phyloP scores from a whole-genome alignment of 2,329 filamentous ascomycete species.

The Colletotrichum sp. region DNA sequence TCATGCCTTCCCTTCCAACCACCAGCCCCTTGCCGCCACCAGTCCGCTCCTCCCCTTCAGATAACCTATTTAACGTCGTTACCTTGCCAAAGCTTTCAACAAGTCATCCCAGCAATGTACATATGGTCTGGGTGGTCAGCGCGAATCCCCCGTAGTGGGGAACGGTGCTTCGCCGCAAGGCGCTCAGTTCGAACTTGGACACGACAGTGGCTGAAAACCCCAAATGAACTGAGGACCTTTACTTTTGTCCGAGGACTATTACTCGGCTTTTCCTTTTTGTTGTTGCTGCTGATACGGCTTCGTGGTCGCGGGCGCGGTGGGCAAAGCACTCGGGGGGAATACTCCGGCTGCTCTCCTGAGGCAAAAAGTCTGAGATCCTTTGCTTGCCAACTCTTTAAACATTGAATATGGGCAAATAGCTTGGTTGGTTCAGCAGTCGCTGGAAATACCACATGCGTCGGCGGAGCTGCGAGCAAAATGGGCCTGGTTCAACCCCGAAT shows the following conservation, averaged over 20 bases:
- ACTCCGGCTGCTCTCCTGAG: neutral
- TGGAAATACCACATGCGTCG: neutral
- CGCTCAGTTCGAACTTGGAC: neutral
- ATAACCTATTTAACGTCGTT: neutral
- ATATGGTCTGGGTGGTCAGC: neutral
- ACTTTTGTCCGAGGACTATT: neutral
- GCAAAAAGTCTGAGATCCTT: neutral
- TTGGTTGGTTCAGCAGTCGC: neutral
- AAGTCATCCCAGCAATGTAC: neutral
- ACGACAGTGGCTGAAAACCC: neutral
- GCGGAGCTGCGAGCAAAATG: neutral
- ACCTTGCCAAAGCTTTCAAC: neutral
- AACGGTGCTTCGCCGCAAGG: neutral
- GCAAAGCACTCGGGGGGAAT: neutral
- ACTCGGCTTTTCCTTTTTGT: accelerated
- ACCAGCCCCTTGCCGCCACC: neutral
- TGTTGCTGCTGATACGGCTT: neutral
- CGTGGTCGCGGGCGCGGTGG: neutral
- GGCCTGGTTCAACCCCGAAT: neutral
- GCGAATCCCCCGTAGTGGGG: neutral
- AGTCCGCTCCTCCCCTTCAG: neutral
- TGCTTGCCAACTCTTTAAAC: neutral
- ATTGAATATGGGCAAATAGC: neutral
- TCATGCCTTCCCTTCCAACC: neutral
- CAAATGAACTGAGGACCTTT: neutral